These are phyloP conservation scores for Penicillium silybi DNA, from an alignment of 495 filamentous ascomycete species.

Conservation along the genomic window DNA sequence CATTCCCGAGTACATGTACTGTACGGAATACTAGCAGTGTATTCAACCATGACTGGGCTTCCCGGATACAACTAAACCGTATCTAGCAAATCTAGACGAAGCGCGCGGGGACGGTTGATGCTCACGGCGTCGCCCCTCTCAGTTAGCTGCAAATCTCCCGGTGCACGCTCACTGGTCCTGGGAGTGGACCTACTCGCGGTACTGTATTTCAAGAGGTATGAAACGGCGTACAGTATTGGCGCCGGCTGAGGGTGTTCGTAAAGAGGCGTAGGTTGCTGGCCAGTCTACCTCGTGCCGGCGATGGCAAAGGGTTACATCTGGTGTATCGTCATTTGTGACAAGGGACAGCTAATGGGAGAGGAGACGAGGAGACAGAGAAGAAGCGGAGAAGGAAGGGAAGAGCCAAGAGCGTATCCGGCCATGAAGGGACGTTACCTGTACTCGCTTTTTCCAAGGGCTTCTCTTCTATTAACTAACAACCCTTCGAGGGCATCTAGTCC, in stretches of 20 bases:
- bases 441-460: no score
- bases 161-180: not conserved
- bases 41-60: no score
- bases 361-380: not conserved
- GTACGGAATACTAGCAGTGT: no score
- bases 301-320: not conserved
- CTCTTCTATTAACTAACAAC: not conserved
- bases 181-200: not conserved
- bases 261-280: not conserved
- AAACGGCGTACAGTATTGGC: not conserved
- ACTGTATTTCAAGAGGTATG: not conserved
- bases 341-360: not conserved
- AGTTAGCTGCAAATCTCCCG: slow-evolving; percentile 20
- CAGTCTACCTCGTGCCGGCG: not conserved
- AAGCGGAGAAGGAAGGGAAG: not conserved
- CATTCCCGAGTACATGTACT: not conserved
- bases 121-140: not conserved
- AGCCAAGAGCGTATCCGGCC: not conserved
- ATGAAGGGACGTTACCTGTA: no score
- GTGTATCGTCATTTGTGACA: not conserved
- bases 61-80: not conserved
- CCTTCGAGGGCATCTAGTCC: no score
- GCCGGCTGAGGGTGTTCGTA: not conserved
- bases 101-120: not conserved
- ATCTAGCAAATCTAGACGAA: slow-evolving; percentile 18